Conservation (phyloP, 2,329 filamentous ascomycete genomes). For the Penicillium olsonii region DNA sequence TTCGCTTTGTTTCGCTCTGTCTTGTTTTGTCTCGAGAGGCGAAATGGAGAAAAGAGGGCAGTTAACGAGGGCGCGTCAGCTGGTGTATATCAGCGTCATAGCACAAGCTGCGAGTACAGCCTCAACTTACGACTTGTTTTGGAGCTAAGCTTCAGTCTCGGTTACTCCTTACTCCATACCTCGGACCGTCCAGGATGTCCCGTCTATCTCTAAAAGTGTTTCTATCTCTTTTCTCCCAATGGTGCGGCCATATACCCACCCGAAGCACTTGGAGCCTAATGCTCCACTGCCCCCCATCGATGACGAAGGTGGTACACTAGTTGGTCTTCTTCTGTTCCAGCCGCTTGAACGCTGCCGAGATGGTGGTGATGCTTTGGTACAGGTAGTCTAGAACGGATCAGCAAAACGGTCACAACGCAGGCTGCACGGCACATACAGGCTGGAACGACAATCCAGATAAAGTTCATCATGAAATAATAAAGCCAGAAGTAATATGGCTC, state of each 20-base stretch:
- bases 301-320: slow-evolving; percentile 27
- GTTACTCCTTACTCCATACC: too few species aligned
- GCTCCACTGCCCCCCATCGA: slow-evolving; percentile 18
- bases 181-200: too few species aligned
- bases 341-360: slow-evolving; percentile 32
- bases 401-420: neutral
- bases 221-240: too few species aligned
- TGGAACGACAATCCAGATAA: slow-evolving; percentile 66
- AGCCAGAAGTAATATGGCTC: slow-evolving; percentile 67
- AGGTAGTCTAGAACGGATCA: slow-evolving; percentile 32
- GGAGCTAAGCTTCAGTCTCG: neutral
- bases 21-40: neutral
- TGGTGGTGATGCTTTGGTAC: slow-evolving; percentile 31
- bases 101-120: slow-evolving; percentile 6
- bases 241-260: too few species aligned
- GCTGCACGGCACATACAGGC: slow-evolving; percentile 43
- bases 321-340: slow-evolving; percentile 28
- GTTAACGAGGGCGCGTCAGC: slow-evolving; percentile 12
- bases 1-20: too few species aligned
- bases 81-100: slow-evolving; percentile 17
- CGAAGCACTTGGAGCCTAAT: slow-evolving; percentile 3
- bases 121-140: neutral
- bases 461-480: slow-evolving; percentile 68
- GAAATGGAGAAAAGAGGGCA: neutral
- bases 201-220: too few species aligned